Evolutionary conservation across 2,329 filamentous ascomycete species (phyloP).

Genomic region (Aspergillus eucalypticola): DNA sequence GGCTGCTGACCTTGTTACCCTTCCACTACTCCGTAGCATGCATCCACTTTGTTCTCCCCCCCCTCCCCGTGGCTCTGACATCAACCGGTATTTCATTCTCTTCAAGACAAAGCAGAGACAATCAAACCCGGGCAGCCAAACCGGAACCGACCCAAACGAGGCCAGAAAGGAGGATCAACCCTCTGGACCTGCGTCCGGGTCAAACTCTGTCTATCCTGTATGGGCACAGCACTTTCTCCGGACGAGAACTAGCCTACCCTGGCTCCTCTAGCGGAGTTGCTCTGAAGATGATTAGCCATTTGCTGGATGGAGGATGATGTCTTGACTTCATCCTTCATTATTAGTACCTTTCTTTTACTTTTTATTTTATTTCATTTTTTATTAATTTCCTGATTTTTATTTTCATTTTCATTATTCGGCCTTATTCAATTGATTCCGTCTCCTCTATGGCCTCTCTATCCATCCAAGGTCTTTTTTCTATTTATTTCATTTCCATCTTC

Average conservation of each 20-base stretch:
- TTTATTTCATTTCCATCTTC: constrained; percentile 37
- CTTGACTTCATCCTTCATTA: constrained; percentile 38
- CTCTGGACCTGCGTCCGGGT: constrained; percentile 43
- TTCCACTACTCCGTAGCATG: constrained; percentile 25
- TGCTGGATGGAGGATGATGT: constrained; percentile 35
- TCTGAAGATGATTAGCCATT: constrained; percentile 26
- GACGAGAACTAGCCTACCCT: constrained; percentile 33
- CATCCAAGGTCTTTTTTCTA: constrained; percentile 12
- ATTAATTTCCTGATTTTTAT: constrained; percentile 14
- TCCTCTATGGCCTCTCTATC: constrained; percentile 11
- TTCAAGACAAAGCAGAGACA: constrained; percentile 29
- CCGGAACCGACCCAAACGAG: constrained; percentile 35
- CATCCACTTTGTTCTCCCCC: constrained; percentile 34
- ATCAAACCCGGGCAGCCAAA: constrained; percentile 31
- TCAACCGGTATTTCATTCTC: constrained; percentile 35
- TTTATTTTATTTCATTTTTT: constrained; percentile 16
- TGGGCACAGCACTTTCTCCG: constrained; percentile 33
- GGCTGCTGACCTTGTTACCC: constrained; percentile 24
- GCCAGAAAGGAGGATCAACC: constrained; percentile 42
- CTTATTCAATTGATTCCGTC: constrained; percentile 15
- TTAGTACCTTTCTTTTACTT: constrained; percentile 14
- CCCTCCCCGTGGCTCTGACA: constrained; percentile 36
- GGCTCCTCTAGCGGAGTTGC: constrained; percentile 27
- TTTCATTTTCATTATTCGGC: constrained; percentile 18
- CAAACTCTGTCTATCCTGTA: constrained; percentile 37